phyloP scores from a whole-genome alignment of 208 protist species.

The Willaertia magna region DNA sequence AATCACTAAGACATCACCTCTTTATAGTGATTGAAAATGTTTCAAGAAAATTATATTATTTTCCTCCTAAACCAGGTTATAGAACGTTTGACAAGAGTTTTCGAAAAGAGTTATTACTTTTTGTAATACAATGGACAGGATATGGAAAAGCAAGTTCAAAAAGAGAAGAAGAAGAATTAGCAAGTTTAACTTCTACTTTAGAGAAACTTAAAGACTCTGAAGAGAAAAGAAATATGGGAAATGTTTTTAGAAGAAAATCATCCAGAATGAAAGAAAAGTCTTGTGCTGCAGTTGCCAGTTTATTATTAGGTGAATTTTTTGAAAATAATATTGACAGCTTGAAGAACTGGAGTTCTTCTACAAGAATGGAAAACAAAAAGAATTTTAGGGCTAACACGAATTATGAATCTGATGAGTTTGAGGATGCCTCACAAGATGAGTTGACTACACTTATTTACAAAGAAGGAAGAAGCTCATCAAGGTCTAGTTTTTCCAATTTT shows the following conservation, averaged over 20 bases:
- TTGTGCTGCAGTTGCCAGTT: not conserved
- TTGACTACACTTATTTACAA: not conserved
- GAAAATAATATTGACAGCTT: not conserved
- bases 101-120: not conserved
- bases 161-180: not conserved
- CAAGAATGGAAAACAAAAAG: not conserved
- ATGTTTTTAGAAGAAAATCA: not conserved
- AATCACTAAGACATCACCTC: not conserved
- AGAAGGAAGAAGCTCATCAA: not conserved
- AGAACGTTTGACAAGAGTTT: not conserved
- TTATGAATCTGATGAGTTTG: not conserved
- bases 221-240: not conserved
- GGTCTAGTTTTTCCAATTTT: not conserved
- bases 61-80: not conserved
- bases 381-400: not conserved
- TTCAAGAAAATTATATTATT: not conserved
- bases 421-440: not conserved
- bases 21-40: not conserved
- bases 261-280: not conserved
- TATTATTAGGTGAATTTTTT: not conserved
- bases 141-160: not conserved
- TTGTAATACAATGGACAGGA: constrained; percentile 5
- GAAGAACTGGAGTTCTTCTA: not conserved
- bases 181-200: not conserved
- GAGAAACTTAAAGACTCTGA: not conserved